Evolutionary conservation across 2,329 filamentous ascomycete genomes (phyloP).

Genomic region (Xylaria sp.): DNA sequence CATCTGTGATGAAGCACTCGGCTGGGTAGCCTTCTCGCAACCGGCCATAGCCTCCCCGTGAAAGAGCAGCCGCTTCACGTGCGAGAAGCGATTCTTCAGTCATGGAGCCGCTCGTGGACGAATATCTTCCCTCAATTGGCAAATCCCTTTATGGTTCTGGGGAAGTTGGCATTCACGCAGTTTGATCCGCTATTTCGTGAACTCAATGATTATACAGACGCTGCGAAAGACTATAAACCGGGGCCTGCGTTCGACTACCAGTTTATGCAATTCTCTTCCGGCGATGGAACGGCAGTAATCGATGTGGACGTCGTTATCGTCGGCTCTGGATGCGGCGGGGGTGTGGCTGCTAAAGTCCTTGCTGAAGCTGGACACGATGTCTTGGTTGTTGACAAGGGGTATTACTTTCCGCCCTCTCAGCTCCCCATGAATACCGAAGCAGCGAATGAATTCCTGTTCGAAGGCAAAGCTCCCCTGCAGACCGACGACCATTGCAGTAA

Average conservation of each 20-base stretch:
- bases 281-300: slow-evolving; percentile 65
- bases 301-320: slow-evolving; percentile 81
- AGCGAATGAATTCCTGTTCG: slow-evolving; percentile 67
- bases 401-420: slow-evolving; percentile 71
- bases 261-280: slow-evolving; percentile 68
- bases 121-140: slow-evolving; percentile 65
- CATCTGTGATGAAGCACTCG: slow-evolving; percentile 61
- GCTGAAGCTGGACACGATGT: slow-evolving; percentile 64
- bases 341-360: slow-evolving; percentile 74
- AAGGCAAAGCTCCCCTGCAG: slow-evolving; percentile 62
- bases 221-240: slow-evolving; percentile 62
- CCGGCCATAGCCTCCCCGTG: slow-evolving; percentile 73
- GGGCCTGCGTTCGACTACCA: slow-evolving; percentile 65
- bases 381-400: slow-evolving; percentile 75
- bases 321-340: slow-evolving; percentile 77
- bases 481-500: slow-evolving; percentile 59
- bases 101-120: slow-evolving; percentile 70
- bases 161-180: slow-evolving; percentile 63
- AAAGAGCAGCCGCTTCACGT: slow-evolving; percentile 68
- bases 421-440: slow-evolving; percentile 71
- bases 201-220: slow-evolving; percentile 67
- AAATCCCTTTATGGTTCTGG: slow-evolving; percentile 28
- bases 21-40: slow-evolving; percentile 71
- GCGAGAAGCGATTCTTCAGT: slow-evolving; percentile 70
- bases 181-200: slow-evolving; percentile 65